Evolutionary conservation across 371 early-diverging fungal genomes (phyloP).

Genomic region (Rhizopus delemar): DNA sequence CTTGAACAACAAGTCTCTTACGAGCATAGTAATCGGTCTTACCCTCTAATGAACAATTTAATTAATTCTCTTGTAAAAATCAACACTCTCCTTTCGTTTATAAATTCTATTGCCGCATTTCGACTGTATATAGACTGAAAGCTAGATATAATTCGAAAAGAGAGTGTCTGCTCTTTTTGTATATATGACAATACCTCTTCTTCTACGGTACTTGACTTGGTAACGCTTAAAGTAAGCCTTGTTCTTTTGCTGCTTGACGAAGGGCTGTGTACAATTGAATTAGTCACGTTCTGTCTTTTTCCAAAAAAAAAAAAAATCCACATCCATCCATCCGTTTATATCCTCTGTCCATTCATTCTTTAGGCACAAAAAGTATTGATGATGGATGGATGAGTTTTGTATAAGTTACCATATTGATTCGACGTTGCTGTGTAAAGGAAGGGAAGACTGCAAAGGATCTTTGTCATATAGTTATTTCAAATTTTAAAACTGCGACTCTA

Average conservation of each 20-base stretch:
- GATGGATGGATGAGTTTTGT: not conserved
- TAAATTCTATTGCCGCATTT: too few species aligned
- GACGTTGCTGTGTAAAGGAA: constrained; percentile 26
- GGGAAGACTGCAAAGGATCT: not conserved
- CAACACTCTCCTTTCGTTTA: too few species aligned
- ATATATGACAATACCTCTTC: constrained; percentile 76
- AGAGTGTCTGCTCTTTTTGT: not conserved
- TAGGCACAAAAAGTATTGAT: too few species aligned
- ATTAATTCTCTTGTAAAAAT: too few species aligned
- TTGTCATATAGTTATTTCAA: not conserved
- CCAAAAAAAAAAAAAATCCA: not conserved
- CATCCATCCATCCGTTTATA: constrained; percentile 7
- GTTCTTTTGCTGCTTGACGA: constrained; percentile 50
- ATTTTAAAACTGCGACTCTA: too few species aligned
- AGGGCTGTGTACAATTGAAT: constrained; percentile 23
- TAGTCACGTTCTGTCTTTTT: not conserved
- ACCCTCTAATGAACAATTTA: constrained; percentile 78
- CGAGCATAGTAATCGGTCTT: constrained; percentile 99
- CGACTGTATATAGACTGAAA: too few species aligned
- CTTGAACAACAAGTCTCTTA: constrained; percentile 97
- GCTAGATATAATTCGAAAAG: not conserved
- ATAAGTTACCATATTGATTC: constrained; percentile 1
- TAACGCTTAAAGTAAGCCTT: constrained; percentile 97
- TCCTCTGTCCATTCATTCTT: not conserved
- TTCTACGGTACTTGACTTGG: constrained; percentile 98